phyloP scores from a whole-genome alignment of 225 moss, liverwort and hornwort species.

The Sphagnum contortum region DNA sequence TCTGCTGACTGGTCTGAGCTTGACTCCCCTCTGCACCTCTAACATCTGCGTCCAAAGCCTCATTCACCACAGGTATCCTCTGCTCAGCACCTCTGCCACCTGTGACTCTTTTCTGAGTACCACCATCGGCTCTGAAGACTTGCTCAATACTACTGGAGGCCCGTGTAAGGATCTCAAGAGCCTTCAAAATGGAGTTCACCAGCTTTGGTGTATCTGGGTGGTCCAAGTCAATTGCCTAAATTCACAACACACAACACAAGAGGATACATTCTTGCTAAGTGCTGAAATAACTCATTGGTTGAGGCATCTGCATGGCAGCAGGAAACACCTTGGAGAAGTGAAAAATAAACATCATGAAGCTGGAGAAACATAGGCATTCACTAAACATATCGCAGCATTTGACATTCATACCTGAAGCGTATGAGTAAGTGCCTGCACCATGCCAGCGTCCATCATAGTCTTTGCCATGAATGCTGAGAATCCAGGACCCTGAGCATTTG shows the following conservation, averaged over 20 bases:
- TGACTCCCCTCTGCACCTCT: conserved; percentile 30
- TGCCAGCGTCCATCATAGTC: conserved; percentile 89
- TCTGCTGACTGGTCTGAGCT: conserved; percentile 55
- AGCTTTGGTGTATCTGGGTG: conserved; percentile 94
- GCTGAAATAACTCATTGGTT: too few relatives aligned
- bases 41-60: conserved; percentile 37
- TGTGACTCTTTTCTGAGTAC: conserved; percentile 36
- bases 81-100: conserved; percentile 45
- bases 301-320: too few relatives aligned
- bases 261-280: background rate
- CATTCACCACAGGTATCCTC: conserved; percentile 21
- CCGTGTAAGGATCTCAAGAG: conserved; percentile 77
- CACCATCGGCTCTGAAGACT: conserved; percentile 36
- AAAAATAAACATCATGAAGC: too few relatives aligned
- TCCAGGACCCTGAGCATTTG: conserved; percentile 69
- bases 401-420: conserved; percentile 52
- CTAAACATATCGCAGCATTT: too few relatives aligned
- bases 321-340: too few relatives aligned
- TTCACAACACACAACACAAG: background rate
- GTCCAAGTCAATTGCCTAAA: conserved; percentile 74
- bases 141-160: conserved; percentile 59
- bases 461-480: conserved; percentile 88
- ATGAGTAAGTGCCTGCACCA: conserved; percentile 81
- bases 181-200: conserved; percentile 78
- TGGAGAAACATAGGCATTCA: too few relatives aligned